Base-by-base conservation (phyloP, 208 protist genomes). In the Acanthamoeba culbertsoni region DNA sequence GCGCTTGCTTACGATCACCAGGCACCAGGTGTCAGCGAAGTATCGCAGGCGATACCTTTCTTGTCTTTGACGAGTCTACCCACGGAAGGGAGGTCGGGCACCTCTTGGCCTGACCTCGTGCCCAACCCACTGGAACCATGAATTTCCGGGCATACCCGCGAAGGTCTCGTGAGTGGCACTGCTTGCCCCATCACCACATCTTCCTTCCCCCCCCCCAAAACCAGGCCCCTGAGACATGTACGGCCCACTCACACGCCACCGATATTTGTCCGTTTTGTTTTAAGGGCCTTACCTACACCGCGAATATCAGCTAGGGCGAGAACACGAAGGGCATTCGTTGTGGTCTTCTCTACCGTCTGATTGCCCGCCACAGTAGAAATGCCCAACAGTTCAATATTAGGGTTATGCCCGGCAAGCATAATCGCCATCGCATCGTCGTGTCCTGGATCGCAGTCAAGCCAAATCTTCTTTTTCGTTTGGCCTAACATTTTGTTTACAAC, bases 401-500 rank as follows among this genome's bases (percentile, higher is more conserved):
- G 53, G 63, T 43, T 43, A 51, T 91, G 40, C 33, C 65, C 68
- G 57, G 89, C 94, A 31, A 97, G 68, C 33, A 97, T 94, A 16
- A 97, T 92, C 6, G 94, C 94, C 48, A 97, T 94, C 45, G 94
- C 93, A 93, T 97, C 96, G 93, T 97, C 96, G 63, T 96, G 94
- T 6, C 95, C 95, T 95, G 92, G 92, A 51, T 96, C 95, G 51
- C 93, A 95, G 73, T 96, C 95, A 31, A 96, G 93, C 93, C 93
- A 96, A 37, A 96, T 59, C 59, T 93, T 93, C 45, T 31, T 33
- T 8, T 6, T 23, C 77, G 37, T 37, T 6, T 35, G 48, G 48
- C 18, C 12, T 55, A 55, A 55, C 18, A 55, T 55, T 55, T 55
- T 55, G 8, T 8, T 23, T 23, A 62, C 20, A 62, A 23, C 20